phyloP scores from a whole-genome alignment of 106 monocot species.

The Amphibolis antarctica region DNA sequence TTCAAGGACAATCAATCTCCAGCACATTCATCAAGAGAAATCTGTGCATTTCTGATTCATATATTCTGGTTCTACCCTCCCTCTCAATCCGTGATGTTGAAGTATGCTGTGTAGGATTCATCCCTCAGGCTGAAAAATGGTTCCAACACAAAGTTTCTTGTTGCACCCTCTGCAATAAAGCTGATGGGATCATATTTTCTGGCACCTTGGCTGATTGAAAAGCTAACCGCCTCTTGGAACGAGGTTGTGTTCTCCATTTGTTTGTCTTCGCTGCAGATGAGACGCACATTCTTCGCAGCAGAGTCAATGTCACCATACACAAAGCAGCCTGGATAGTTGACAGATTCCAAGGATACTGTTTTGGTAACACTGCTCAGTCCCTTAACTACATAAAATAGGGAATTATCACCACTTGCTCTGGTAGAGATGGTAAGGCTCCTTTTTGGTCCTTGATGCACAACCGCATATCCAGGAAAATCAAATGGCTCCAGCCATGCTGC shows the following conservation, averaged over 20 bases:
- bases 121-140: conserved; percentile 24
- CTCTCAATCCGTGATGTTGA: conserved; percentile 11
- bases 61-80: too few species aligned
- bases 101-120: conserved; percentile 33
- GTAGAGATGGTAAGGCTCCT: conserved; percentile 16
- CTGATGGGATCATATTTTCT: conserved; percentile 59
- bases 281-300: conserved; percentile 11
- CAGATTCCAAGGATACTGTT: conserved; percentile 48
- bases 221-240: conserved; percentile 30
- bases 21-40: too few species aligned
- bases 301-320: conserved; percentile 21
- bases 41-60: too few species aligned
- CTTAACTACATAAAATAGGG: conserved; percentile 29
- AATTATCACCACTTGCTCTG: conserved; percentile 6
- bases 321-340: conserved; percentile 40
- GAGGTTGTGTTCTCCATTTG: not conserved
- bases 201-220: conserved; percentile 21
- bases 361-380: conserved; percentile 37
- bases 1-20: too few species aligned
- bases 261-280: conserved; percentile 17
- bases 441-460: conserved; percentile 32
- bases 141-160: conserved; percentile 25
- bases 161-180: conserved; percentile 27
- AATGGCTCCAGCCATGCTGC: conserved; percentile 57
- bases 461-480: conserved; percentile 53